phyloP scores from a whole-genome alignment of 257 asterid genomes.

The Thymus quinquecostatus region DNA sequence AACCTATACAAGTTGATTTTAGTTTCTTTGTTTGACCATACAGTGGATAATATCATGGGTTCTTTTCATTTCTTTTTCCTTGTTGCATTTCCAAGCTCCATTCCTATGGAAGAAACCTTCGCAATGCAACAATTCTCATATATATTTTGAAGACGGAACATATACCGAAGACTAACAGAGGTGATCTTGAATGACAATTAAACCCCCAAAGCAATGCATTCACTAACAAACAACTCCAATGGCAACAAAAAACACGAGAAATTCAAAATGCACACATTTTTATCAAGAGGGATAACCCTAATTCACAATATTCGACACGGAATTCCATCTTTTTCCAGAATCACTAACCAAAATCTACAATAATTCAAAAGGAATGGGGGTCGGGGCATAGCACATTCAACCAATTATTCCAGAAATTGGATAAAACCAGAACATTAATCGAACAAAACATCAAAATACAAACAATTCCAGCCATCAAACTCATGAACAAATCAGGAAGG shows the following conservation, averaged over 20 bases:
- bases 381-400: not conserved
- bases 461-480: not conserved
- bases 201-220: conserved; percentile 4
- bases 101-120: not conserved
- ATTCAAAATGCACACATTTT: not conserved
- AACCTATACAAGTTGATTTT: conserved; percentile 10
- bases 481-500: conserved; percentile 10
- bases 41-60: not conserved
- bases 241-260: not conserved
- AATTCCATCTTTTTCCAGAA: not conserved
- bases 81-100: not conserved
- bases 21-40: not conserved
- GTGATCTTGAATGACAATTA: not conserved
- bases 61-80: not conserved
- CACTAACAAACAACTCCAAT: conserved; percentile 4
- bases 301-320: not conserved
- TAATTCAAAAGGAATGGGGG: not conserved
- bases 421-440: not conserved
- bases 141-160: not conserved
- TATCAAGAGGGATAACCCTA: not conserved
- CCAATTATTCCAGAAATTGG: conserved; percentile 14
- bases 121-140: not conserved
- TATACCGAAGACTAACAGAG: not conserved
- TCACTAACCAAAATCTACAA: too few species aligned
- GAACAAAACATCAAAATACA: not conserved